phyloP scores from a whole-genome alignment of 352 stramenopile species.

The Phytophthora pisi region DNA sequence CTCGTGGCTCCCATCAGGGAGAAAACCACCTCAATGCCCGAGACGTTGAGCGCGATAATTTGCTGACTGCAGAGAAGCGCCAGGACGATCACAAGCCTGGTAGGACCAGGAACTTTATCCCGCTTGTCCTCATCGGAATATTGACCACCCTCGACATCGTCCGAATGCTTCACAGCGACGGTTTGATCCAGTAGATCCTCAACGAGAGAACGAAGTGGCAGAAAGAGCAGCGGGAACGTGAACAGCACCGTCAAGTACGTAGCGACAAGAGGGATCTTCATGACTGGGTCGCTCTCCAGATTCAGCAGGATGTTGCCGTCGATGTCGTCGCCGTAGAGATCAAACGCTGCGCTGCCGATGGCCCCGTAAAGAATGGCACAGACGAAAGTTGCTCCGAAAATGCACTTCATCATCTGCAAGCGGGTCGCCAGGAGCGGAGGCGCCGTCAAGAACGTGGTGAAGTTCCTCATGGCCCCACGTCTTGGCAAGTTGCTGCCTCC shows the following conservation, averaged over 20 bases:
- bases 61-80: constrained; percentile 31
- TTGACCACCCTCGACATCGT: constrained; percentile 12
- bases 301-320: constrained; percentile 65
- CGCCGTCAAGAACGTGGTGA: constrained; percentile 27
- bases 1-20: constrained; percentile 54
- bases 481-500: constrained; percentile 16
- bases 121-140: constrained; percentile 10
- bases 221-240: constrained; percentile 61
- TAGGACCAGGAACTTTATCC: background rate
- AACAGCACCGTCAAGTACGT: constrained; percentile 52
- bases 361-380: constrained; percentile 56
- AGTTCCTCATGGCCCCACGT: constrained; percentile 41
- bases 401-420: constrained; percentile 50
- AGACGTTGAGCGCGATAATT: constrained; percentile 45
- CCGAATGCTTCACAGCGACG: background rate
- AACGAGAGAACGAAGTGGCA: constrained; percentile 44
- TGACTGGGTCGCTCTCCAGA: constrained; percentile 43
- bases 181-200: constrained; percentile 36
- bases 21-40: constrained; percentile 61
- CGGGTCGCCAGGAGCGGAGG: constrained; percentile 25
- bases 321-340: constrained; percentile 51
- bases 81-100: constrained; percentile 21
- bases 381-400: constrained; percentile 45
- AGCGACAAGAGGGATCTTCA: constrained; percentile 50
- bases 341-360: constrained; percentile 49